Evolutionary conservation across 768 basidiomycete genomes (phyloP).

Genomic region (Pulveroboletus sp.): DNA sequence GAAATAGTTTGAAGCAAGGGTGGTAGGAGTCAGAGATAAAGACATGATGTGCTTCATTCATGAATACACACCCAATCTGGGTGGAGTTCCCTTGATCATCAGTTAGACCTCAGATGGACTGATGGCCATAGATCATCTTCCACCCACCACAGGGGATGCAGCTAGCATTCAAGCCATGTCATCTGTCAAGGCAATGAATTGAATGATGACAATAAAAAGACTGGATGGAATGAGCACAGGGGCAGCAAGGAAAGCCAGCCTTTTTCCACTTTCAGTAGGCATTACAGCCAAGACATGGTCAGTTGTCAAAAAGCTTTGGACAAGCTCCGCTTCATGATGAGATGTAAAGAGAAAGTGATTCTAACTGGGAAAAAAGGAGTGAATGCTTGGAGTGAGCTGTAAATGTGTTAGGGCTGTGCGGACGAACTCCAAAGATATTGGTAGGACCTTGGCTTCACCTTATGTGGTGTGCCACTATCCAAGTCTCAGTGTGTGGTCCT

Average conservation of each 20-base stretch:
- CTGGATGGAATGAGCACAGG: neutral
- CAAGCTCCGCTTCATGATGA: conserved; percentile 4
- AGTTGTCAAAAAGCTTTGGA: conserved; percentile 3
- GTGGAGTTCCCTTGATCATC: neutral
- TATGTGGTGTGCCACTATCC: no score
- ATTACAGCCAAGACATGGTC: conserved; percentile 7
- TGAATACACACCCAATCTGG: neutral
- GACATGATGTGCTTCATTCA: conserved; percentile 11
- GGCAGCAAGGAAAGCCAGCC: conserved; percentile 9
- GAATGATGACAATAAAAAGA: conserved; percentile 5
- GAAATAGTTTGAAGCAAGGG: conserved; percentile 9
- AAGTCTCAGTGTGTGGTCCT: no score
- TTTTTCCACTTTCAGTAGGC: conserved; percentile 15
- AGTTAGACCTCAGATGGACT: neutral
- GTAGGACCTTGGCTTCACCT: no score
- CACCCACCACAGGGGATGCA: neutral
- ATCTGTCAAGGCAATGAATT: conserved; percentile 5
- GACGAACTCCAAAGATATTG: no score
- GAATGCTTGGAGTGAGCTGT: neutral
- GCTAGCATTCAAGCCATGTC: conserved; percentile 1
- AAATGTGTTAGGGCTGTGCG: no score
- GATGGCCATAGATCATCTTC: neutral
- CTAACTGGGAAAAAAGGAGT: neutral
- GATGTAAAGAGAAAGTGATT: neutral
- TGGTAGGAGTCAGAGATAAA: conserved; percentile 3